These are phyloP conservation scores for Litchi chinensis DNA, from an alignment of 345 rosid genomes.

Conservation along the genomic window DNA sequence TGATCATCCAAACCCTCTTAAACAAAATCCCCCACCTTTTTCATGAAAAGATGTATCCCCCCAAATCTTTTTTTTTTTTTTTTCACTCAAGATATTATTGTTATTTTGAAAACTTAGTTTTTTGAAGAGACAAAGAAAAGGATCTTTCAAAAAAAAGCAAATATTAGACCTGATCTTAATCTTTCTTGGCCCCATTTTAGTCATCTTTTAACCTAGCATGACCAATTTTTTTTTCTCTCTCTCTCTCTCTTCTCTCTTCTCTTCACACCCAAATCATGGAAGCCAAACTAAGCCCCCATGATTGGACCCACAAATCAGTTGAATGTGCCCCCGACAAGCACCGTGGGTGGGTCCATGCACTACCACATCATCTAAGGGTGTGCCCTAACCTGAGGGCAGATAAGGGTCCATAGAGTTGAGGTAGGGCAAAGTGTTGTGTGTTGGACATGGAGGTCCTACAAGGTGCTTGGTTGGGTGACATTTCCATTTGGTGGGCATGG, in stretches of 20 bases:
- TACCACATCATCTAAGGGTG: conserved; percentile 51
- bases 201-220: conserved; percentile 1
- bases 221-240: neutral
- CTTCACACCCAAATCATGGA: conserved; percentile 33
- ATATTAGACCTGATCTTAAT: conserved; percentile 17
- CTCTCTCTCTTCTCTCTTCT: neutral
- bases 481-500: conserved; percentile 31
- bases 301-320: conserved; percentile 43
- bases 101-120: conserved; percentile 7
- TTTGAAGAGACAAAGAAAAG: conserved; percentile 34
- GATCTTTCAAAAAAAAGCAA: conserved; percentile 1
- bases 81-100: conserved; percentile 14
- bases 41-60: conserved; percentile 40
- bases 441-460: conserved; percentile 54
- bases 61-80: conserved; percentile 25
- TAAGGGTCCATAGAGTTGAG: conserved; percentile 35
- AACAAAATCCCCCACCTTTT: conserved; percentile 35
- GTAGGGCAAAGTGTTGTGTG: conserved; percentile 13
- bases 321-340: conserved; percentile 47
- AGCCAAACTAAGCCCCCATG: conserved; percentile 26
- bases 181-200: conserved; percentile 27
- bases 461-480: conserved; percentile 33
- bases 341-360: conserved; percentile 49
- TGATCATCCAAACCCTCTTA: conserved; percentile 15
- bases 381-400: conserved; percentile 53